Evolutionary conservation across 495 filamentous ascomycete species (phyloP).

Genomic region (Lasiosphaeris hirsuta): DNA sequence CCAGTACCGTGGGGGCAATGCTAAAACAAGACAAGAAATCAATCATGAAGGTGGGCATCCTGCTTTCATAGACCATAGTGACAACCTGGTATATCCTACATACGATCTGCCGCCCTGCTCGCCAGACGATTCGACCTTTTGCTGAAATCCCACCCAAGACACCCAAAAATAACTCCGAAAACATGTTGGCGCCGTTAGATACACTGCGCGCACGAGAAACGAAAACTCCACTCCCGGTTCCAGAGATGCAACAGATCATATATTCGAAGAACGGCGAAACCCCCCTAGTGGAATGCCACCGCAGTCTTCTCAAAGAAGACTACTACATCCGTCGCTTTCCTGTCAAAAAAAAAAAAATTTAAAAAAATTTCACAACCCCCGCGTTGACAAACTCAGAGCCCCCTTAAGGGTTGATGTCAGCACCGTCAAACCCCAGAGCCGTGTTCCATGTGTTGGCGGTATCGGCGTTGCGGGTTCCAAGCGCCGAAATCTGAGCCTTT

Average conservation of each 20-base stretch:
- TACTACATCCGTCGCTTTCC: no score
- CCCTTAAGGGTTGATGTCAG: no score
- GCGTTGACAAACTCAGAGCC: no score
- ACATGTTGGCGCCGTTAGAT: not conserved
- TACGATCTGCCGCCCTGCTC: not conserved
- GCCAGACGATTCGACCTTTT: not conserved
- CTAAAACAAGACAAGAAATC: not conserved
- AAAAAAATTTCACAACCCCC: no score
- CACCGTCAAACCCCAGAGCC: no score
- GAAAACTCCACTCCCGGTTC: not conserved
- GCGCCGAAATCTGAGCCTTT: slow-evolving; percentile 36
- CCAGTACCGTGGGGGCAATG: not conserved
- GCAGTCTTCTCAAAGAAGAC: no score
- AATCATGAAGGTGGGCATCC: not conserved
- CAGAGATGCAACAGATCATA: not conserved
- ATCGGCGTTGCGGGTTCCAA: slow-evolving; percentile 25
- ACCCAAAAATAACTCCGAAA: not conserved
- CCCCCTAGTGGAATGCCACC: no score
- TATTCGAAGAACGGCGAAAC: not conserved
- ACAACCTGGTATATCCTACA: slow-evolving; percentile 1
- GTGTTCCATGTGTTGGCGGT: no score
- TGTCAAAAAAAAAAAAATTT: no score
- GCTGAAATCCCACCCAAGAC: not conserved
- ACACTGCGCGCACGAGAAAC: not conserved
- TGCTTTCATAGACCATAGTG: not conserved